Evolutionary conservation across 805 yeast genomes (phyloP).

Genomic region (Candida lessepsii): DNA sequence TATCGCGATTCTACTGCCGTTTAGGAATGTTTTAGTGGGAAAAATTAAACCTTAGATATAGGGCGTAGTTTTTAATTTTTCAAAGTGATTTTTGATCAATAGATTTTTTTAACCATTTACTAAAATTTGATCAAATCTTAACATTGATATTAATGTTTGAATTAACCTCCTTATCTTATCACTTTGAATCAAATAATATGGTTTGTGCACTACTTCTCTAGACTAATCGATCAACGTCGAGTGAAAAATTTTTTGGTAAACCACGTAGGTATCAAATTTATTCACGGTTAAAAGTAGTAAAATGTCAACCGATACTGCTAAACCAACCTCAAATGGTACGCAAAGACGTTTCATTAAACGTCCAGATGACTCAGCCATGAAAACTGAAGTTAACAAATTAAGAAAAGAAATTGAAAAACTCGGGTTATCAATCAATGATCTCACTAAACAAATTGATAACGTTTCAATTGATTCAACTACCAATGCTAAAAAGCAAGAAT

Average conservation of each 20-base stretch:
- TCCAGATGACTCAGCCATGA: slow-evolving; percentile 69
- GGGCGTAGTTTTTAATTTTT: too few species aligned
- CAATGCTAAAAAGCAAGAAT: slow-evolving; percentile 30
- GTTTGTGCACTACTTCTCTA: slow-evolving; percentile 2
- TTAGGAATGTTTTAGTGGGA: too few species aligned
- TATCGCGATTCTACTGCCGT: slow-evolving; percentile 3
- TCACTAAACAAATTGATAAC: slow-evolving; percentile 54
- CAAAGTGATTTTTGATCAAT: too few species aligned
- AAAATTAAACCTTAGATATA: too few species aligned
- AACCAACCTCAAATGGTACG: slow-evolving; percentile 15
- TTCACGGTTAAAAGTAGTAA: not conserved
- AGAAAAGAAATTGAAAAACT: slow-evolving; percentile 62
- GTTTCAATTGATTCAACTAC: slow-evolving; percentile 31
- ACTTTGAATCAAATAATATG: not conserved
- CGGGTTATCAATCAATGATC: slow-evolving; percentile 51
- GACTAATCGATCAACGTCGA: slow-evolving; percentile 4
- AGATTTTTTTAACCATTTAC: too few species aligned
- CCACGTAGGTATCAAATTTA: not conserved
- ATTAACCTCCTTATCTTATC: too few species aligned
- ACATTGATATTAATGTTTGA: not conserved
- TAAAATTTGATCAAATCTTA: too few species aligned
- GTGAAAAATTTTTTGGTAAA: slow-evolving; percentile 9
- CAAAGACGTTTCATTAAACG: slow-evolving; percentile 61
- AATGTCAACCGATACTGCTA: slow-evolving; percentile 6
- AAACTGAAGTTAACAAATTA: slow-evolving; percentile 53